Evolutionary conservation across 2,329 filamentous ascomycete genomes (phyloP).

Genomic region (Orbilia oligospora): DNA sequence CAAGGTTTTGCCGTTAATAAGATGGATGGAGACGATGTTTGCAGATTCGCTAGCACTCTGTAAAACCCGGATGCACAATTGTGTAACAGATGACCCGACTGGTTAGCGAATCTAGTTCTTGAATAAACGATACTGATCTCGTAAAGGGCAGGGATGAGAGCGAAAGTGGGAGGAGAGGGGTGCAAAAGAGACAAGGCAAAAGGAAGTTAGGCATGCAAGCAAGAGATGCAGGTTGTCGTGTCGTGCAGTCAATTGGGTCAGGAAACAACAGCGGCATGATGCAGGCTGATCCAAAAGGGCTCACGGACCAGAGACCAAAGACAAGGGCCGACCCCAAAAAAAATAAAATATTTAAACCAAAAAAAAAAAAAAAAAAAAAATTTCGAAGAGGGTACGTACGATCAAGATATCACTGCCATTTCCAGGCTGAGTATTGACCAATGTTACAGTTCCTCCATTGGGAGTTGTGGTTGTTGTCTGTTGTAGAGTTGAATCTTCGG

Average conservation of each 20-base stretch:
- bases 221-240: slow-evolving; percentile 60
- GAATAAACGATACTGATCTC: slow-evolving; percentile 9
- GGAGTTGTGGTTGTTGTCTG: slow-evolving; percentile 61
- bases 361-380: neutral
- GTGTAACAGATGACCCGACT: slow-evolving; percentile 38
- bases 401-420: slow-evolving; percentile 61
- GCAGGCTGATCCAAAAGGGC: slow-evolving; percentile 22
- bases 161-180: slow-evolving; percentile 25
- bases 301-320: neutral
- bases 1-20: slow-evolving; percentile 60
- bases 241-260: slow-evolving; percentile 55
- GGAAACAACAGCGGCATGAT: slow-evolving; percentile 29
- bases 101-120: slow-evolving; percentile 53
- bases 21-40: slow-evolving; percentile 60
- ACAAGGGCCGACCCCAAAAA: slow-evolving; percentile 7
- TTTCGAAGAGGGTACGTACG: slow-evolving; percentile 29
- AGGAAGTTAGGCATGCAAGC: slow-evolving; percentile 41
- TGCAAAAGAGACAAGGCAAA: slow-evolving; percentile 26
- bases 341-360: neutral
- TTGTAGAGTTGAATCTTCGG: slow-evolving; percentile 58
- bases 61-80: slow-evolving; percentile 32
- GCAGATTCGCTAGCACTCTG: slow-evolving; percentile 61
- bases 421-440: slow-evolving; percentile 59
- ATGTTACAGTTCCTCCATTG: slow-evolving; percentile 58
- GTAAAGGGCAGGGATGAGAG: slow-evolving; percentile 8